Percentiles rank a stretch among this genome's conserved stretches.
phyloP scores from a whole-genome alignment of 306 rosid species.

The Trichosanthes cucumerina region DNA sequence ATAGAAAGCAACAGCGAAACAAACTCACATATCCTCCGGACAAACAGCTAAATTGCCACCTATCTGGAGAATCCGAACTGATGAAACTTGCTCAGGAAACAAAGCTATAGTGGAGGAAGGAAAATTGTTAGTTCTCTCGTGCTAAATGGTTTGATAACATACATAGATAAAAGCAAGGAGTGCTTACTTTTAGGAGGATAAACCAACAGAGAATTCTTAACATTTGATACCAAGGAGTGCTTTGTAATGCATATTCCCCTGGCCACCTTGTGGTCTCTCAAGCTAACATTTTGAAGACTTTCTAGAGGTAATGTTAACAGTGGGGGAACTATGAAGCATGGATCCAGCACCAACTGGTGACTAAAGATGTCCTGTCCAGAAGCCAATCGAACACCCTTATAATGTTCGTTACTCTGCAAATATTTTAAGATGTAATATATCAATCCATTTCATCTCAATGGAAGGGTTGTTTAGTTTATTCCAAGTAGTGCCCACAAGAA shows the following conservation, averaged over 20 bases:
- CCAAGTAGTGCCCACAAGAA: background rate
- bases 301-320: conserved; percentile 21
- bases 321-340: conserved; percentile 45
- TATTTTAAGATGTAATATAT: conserved; percentile 18
- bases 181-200: conserved; percentile 86
- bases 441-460: conserved; percentile 15
- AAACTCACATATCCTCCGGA: conserved; percentile 74
- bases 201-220: conserved; percentile 50
- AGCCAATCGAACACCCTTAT: conserved; percentile 77
- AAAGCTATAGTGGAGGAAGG: conserved; percentile 38
- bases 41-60: conserved; percentile 69
- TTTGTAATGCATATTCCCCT: conserved; percentile 83
- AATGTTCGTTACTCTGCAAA: conserved; percentile 49
- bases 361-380: conserved; percentile 77
- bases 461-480: conserved; percentile 7
- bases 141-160: background rate
- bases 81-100: conserved; percentile 58
- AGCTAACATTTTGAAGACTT: conserved; percentile 30
- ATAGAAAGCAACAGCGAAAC: background rate
- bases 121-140: conserved; percentile 9
- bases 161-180: background rate
- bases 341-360: conserved; percentile 62
- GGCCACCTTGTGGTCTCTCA: conserved; percentile 54
- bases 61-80: conserved; percentile 73
- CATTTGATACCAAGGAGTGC: conserved; percentile 52